These are phyloP conservation scores for Phoma sp. DNA, from an alignment of 2,329 filamentous ascomycete species.

Conservation along the genomic window DNA sequence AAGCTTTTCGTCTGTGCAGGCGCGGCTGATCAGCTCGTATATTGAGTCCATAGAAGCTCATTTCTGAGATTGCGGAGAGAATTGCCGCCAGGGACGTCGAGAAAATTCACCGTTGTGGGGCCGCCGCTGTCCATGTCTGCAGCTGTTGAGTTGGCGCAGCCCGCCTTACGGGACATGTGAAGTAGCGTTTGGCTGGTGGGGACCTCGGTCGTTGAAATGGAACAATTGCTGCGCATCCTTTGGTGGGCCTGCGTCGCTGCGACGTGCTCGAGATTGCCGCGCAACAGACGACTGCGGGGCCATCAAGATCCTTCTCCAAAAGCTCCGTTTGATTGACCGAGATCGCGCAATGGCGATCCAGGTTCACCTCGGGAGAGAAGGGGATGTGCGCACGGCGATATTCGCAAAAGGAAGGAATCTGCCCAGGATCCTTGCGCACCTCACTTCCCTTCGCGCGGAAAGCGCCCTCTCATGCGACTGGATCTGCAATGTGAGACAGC, in stretches of 20 bases:
- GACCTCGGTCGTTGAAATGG: not conserved
- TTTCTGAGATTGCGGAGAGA: not conserved
- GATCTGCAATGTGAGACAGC: not conserved
- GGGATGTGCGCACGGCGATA: slow-evolving; percentile 2
- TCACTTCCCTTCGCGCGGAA: slow-evolving; percentile 2
- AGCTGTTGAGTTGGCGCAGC: not conserved
- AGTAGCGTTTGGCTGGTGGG: not conserved
- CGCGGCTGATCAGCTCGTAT: not conserved
- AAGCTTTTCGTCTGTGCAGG: not conserved
- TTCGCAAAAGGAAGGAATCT: not conserved
- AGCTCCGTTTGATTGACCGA: not conserved
- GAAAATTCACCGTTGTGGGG: not conserved
- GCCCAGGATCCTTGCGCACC: not conserved
- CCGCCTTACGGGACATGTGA: not conserved
- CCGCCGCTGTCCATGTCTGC: not conserved
- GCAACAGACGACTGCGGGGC: not conserved
- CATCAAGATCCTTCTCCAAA: not conserved
- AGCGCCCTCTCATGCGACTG: slow-evolving; percentile 1
- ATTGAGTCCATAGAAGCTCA: not conserved
- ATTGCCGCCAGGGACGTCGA: not conserved
- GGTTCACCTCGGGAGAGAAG: not conserved
- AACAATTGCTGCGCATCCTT: too few species aligned
- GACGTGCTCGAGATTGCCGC: not conserved
- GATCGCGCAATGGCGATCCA: not conserved
- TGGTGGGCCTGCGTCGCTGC: not conserved